phyloP scores from a whole-genome alignment of 2,329 filamentous ascomycete genomes.

The Fusarium euwallaceae region DNA sequence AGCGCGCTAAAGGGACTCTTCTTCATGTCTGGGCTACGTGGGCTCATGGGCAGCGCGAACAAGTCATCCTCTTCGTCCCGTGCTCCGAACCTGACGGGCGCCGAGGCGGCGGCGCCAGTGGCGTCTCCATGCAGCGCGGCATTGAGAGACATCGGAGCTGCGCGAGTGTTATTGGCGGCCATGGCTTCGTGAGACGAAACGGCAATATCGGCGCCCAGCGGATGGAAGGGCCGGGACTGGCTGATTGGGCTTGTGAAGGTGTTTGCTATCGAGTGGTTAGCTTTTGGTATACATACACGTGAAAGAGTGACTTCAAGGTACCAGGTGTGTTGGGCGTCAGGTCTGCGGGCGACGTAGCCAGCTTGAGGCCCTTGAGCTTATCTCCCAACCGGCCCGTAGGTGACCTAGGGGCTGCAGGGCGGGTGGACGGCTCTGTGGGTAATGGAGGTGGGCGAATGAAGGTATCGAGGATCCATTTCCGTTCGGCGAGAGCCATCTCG shows the following conservation, averaged over 20 bases:
- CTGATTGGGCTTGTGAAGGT: slow-evolving; percentile 51
- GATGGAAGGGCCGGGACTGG: slow-evolving; percentile 52
- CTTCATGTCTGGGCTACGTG: slow-evolving; percentile 86
- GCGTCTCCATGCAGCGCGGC: slow-evolving; percentile 47
- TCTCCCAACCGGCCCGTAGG: slow-evolving; percentile 79
- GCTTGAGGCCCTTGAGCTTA: slow-evolving; percentile 82
- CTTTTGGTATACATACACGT: slow-evolving; percentile 23
- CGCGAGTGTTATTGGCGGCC: slow-evolving; percentile 34
- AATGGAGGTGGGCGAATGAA: slow-evolving; percentile 62
- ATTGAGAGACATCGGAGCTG: slow-evolving; percentile 51
- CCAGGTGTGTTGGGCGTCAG: slow-evolving; percentile 66
- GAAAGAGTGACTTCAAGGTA: slow-evolving; percentile 49
- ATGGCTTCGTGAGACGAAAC: slow-evolving; percentile 54
- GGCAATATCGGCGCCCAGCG: slow-evolving; percentile 51
- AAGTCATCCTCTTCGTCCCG: slow-evolving; percentile 76
- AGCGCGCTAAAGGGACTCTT: slow-evolving; percentile 82
- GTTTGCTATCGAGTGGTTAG: slow-evolving; percentile 48
- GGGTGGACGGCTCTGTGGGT: slow-evolving; percentile 24
- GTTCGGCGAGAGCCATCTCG: slow-evolving; percentile 86
- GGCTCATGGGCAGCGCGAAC: slow-evolving; percentile 89
- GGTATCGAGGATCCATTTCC: slow-evolving; percentile 85
- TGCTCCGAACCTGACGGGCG: slow-evolving; percentile 32
- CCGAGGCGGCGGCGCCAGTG: slow-evolving; percentile 26
- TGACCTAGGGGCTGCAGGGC: slow-evolving; percentile 71
- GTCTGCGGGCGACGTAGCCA: slow-evolving; percentile 79